These are phyloP conservation scores for Tulasnella sp. DNA, from an alignment of 768 basidiomycete genomes.

Conservation along the genomic window DNA sequence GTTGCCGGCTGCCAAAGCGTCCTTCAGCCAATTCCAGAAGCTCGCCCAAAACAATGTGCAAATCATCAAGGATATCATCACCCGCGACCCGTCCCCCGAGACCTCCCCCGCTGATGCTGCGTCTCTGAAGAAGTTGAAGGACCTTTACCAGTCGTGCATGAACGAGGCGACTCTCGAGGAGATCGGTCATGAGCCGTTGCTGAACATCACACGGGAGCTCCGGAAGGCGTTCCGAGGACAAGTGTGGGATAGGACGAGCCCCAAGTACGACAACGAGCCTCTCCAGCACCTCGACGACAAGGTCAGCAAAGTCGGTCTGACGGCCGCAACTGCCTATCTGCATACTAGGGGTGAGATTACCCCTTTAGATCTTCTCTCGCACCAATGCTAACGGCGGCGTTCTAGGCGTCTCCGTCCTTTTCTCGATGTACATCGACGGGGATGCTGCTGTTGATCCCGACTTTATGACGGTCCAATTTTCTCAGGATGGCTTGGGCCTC, in stretches of 20 bases:
- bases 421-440: constrained; percentile 77
- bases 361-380: background rate
- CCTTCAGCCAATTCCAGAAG: constrained; percentile 58
- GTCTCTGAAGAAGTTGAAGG: constrained; percentile 51
- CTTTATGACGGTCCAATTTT: constrained; percentile 74
- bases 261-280: background rate
- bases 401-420: constrained; percentile 63
- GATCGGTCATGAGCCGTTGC: constrained; percentile 58
- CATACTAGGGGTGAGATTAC: constrained; percentile 68
- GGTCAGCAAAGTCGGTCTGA: constrained; percentile 39
- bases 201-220: constrained; percentile 52
- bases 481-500: constrained; percentile 67
- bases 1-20: constrained; percentile 75
- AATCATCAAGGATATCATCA: constrained; percentile 45
- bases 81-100: constrained; percentile 12
- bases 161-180: constrained; percentile 67
- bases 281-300: background rate
- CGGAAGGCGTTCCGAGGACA: constrained; percentile 47
- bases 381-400: background rate
- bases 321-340: constrained; percentile 71
- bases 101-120: constrained; percentile 35
- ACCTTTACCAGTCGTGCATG: constrained; percentile 71
- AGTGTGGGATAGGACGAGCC: constrained; percentile 28
- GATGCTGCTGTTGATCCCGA: constrained; percentile 82
- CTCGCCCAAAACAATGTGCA: constrained; percentile 67